phyloP scores from a whole-genome alignment of 78 protist species.

The Guillardia theta region DNA sequence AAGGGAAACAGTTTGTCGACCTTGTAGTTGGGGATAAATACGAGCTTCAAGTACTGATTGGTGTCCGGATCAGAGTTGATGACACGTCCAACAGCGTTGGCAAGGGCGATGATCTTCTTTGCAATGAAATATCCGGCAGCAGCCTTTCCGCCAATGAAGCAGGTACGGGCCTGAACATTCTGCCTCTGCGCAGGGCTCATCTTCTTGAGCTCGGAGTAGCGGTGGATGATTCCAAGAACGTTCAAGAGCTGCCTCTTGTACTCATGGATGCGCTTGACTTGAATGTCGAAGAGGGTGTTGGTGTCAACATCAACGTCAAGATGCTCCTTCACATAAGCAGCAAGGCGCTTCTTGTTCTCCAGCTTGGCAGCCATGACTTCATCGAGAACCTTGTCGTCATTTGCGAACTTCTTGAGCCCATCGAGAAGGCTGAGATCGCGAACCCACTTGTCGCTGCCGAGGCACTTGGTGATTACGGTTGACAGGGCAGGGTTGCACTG shows the following conservation, averaged over 20 bases:
- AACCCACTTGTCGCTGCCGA: slow-evolving; percentile 77
- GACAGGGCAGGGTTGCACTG: slow-evolving; percentile 81
- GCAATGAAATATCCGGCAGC: slow-evolving; percentile 95
- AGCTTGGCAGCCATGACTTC: slow-evolving; percentile 56
- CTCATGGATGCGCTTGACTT: slow-evolving; percentile 95
- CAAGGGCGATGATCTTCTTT: slow-evolving; percentile 88
- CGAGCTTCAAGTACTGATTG: slow-evolving; percentile 71
- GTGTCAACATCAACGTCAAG: slow-evolving; percentile 72
- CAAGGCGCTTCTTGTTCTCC: slow-evolving; percentile 78
- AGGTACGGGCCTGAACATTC: neutral
- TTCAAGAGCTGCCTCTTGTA: slow-evolving; percentile 94
- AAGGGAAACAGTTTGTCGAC: too few species aligned
- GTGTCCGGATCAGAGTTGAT: slow-evolving; percentile 84
- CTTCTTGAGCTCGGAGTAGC: slow-evolving; percentile 25
- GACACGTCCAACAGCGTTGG: slow-evolving; percentile 78
- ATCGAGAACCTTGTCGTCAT: slow-evolving; percentile 56
- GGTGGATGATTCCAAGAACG: slow-evolving; percentile 53
- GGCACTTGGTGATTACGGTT: slow-evolving; percentile 60
- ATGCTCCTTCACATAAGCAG: slow-evolving; percentile 66
- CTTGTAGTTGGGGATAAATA: slow-evolving; percentile 30
- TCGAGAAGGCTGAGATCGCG: slow-evolving; percentile 69
- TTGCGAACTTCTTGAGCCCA: slow-evolving; percentile 64
- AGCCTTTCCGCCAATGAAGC: slow-evolving; percentile 92
- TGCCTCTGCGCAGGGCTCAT: neutral
- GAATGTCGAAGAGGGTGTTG: slow-evolving; percentile 86